These are phyloP conservation scores for Trichoderma guizhouense DNA, from an alignment of 2,329 filamentous ascomycete genomes.

Conservation along the genomic window DNA sequence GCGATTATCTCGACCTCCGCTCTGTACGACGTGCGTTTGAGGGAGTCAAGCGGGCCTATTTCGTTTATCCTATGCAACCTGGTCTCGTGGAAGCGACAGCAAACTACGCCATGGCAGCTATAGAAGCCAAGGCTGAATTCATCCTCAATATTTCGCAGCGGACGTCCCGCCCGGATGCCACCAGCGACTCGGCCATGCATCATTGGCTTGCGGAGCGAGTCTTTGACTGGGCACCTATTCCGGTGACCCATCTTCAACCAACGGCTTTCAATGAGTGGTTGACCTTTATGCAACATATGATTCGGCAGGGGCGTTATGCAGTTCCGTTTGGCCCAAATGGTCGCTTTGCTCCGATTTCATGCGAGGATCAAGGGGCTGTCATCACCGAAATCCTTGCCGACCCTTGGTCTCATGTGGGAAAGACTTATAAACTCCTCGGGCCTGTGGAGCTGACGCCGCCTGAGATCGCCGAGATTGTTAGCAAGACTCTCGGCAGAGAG, in stretches of 20 bases:
- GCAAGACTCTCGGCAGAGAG: neutral
- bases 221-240: neutral
- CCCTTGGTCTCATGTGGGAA: neutral
- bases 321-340: neutral
- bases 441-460: neutral
- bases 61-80: neutral
- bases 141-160: neutral
- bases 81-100: neutral
- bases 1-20: neutral
- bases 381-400: neutral
- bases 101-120: neutral
- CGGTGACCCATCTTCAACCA: neutral
- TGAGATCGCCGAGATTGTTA: neutral
- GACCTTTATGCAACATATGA: neutral
- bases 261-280: neutral
- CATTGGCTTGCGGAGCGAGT: neutral
- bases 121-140: neutral
- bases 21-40: neutral
- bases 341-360: constrained; percentile 1
- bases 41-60: neutral
- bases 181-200: neutral
- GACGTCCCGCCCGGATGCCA: neutral
- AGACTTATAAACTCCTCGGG: neutral
- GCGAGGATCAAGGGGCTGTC: neutral
- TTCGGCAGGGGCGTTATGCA: neutral